These are phyloP conservation scores for Chrysosphaeria jannelii DNA, from an alignment of 2,329 filamentous ascomycete genomes.

Conservation along the genomic window DNA sequence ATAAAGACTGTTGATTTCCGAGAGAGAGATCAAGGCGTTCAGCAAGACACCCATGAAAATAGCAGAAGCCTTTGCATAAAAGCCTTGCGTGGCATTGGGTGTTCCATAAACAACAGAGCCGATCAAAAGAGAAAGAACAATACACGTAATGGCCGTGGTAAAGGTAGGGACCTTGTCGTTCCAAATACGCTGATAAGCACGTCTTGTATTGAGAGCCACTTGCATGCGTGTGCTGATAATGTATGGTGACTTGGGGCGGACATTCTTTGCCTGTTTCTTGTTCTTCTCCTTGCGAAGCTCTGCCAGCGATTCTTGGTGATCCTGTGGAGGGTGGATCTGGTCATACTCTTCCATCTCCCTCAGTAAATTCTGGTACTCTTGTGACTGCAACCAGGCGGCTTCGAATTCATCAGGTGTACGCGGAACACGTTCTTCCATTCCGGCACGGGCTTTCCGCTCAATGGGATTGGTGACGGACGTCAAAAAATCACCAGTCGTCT, in stretches of 20 bases:
- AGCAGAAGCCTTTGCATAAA: conserved; percentile 33
- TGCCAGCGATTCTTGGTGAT: conserved; percentile 11
- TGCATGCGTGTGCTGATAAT: conserved; percentile 25
- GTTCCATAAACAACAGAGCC: conserved; percentile 4
- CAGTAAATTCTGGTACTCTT: conserved; percentile 18
- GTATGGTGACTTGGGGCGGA: conserved; percentile 25
- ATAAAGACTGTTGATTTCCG: conserved; percentile 68
- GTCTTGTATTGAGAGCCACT: conserved; percentile 20
- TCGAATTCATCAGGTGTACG: conserved; percentile 31
- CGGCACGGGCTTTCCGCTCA: conserved; percentile 18
- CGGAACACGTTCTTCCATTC: conserved; percentile 23
- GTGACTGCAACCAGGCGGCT: conserved; percentile 22
- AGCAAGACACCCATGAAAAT: conserved; percentile 70
- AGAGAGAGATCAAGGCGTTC: conserved; percentile 53
- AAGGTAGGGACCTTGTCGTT: conserved; percentile 47
- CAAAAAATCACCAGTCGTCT: conserved; percentile 40
- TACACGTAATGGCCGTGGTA: conserved; percentile 53
- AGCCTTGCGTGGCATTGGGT: conserved; percentile 10
- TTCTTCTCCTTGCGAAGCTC: conserved; percentile 18
- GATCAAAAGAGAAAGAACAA: conserved; percentile 16
- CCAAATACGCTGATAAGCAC: conserved; percentile 53
- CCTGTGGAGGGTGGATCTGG: conserved; percentile 12
- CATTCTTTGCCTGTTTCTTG: conserved; percentile 20
- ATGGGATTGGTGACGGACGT: conserved; percentile 33
- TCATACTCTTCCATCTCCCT: conserved; percentile 25